Percentiles rank a stretch among this genome's conserved stretches.
phyloP scores from a whole-genome alignment of 495 filamentous ascomycete species.

The Ramalina peruviana region DNA sequence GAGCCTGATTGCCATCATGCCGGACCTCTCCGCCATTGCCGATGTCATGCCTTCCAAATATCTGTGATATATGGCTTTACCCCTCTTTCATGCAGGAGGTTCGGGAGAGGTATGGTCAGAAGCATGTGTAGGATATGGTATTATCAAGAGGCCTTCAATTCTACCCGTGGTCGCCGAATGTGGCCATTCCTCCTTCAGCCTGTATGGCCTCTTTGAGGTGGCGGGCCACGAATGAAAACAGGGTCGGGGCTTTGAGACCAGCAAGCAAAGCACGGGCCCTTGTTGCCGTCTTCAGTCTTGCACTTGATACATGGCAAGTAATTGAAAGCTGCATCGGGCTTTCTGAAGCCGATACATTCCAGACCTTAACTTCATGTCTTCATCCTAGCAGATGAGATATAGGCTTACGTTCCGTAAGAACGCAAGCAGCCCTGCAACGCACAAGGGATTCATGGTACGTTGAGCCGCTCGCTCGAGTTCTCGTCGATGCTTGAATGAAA shows the following conservation, averaged over 20 bases:
- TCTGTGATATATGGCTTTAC: not conserved
- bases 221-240: not conserved
- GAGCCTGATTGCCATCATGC: no score
- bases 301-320: no score
- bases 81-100: not conserved
- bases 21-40: not conserved
- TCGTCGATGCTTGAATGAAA: no score
- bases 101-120: not conserved
- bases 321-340: not conserved
- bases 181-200: not conserved
- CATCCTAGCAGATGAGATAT: no score
- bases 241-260: not conserved
- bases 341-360: not conserved
- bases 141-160: not conserved
- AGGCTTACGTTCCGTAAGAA: no score
- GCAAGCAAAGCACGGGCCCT: no score
- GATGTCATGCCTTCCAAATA: not conserved
- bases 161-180: not conserved
- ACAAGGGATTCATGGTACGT: no score
- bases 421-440: no score
- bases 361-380: no score
- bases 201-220: not conserved
- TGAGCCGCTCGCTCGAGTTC: no score
- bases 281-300: no score
- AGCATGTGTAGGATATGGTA: not conserved